Base-by-base conservation (phyloP, 2,329 filamentous ascomycete genomes). In the Moelleriella libera region DNA sequence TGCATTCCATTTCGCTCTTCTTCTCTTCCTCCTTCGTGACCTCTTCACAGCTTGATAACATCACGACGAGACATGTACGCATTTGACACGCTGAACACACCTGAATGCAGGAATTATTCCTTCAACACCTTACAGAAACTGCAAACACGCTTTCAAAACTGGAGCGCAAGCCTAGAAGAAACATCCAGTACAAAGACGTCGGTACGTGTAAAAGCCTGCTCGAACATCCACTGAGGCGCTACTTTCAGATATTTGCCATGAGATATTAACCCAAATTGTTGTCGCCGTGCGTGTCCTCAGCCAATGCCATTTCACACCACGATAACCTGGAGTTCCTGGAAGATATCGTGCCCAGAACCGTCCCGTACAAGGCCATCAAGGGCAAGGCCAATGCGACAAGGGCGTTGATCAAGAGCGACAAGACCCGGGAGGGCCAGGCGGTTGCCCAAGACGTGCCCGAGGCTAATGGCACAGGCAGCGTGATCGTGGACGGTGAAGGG, bases 301-400 rank as follows among this genome's bases (percentile, higher is more conserved):
- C 89, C 55, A 85, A 80, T 58, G 90, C 92, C 30, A 83, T 97
- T 48, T 78, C 85, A 6, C 84, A 88, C 61, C 81, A 88, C 52
- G 92, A 97, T 64, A 94, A 94, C 62, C 82, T 98, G 46, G 89
- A 98, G 63, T 98, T 98, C 61, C 78, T 98, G 11, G 76, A 85
- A 52, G 92, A 98, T 64, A 79, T 94, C 30, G 85, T 96, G 39
- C 92, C 92, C 49, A 85, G 84, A 62, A 96, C 89, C 1, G 78
- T 82, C 5, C 81, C 86, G 12, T 94, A 81, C 69, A 86, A 85
- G 60, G 78, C 85, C 55, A 78, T 85, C 67, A 90, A 88, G 68
- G 80, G 80, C 43, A 58, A 78, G 52, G 71, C 76, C 1, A 67
- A 66, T 9, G 69, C 71, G 1, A 71, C 67, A 4, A 71, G 75